phyloP scores from a whole-genome alignment of 306 rosid genomes.

The Hippophae gyantsensis region DNA sequence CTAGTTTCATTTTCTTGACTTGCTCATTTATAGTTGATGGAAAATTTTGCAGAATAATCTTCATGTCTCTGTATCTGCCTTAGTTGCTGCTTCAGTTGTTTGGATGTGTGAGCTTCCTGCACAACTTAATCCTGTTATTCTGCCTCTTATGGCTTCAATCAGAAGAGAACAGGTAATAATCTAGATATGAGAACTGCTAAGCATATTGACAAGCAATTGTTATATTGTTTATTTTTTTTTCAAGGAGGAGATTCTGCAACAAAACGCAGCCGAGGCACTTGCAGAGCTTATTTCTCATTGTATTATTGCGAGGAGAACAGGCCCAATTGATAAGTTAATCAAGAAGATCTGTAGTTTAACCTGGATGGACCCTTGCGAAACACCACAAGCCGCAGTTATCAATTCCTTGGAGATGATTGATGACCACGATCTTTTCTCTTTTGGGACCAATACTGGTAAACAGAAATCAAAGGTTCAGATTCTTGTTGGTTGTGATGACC shows the following conservation, averaged over 20 bases:
- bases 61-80: conserved; percentile 81
- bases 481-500: conserved; percentile 68
- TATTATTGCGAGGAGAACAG: conserved; percentile 57
- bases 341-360: conserved; percentile 82
- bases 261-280: conserved; percentile 90
- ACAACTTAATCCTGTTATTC: conserved; percentile 76
- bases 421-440: conserved; percentile 73
- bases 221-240: conserved; percentile 18
- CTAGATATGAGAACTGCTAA: conserved; percentile 7
- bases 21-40: conserved; percentile 23
- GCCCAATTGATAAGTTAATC: conserved; percentile 90
- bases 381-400: conserved; percentile 79
- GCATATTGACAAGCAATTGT: conserved; percentile 8
- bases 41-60: conserved; percentile 67
- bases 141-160: conserved; percentile 94
- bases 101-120: conserved; percentile 94
- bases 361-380: conserved; percentile 82
- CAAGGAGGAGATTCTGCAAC: conserved; percentile 93
- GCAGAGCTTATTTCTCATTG: conserved; percentile 87
- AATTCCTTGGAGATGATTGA: conserved; percentile 70
- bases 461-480: conserved; percentile 63
- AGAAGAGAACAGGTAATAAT: conserved; percentile 81
- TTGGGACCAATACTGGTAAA: conserved; percentile 46
- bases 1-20: conserved; percentile 13
- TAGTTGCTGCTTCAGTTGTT: conserved; percentile 88